These are phyloP conservation scores for Perilla frutescens DNA, from an alignment of 257 asterid genomes.

Conservation along the genomic window DNA sequence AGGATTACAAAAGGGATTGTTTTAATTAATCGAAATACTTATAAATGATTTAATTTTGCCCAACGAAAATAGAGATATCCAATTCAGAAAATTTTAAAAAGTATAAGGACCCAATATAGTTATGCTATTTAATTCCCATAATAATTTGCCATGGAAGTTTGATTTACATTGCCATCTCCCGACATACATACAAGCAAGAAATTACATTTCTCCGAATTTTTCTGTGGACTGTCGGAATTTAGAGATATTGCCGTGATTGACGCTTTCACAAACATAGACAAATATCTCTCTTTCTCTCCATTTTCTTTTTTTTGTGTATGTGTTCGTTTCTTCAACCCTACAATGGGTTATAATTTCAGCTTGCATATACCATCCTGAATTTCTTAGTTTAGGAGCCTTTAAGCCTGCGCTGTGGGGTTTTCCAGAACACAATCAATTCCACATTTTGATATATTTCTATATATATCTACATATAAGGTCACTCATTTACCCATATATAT, in stretches of 20 bases:
- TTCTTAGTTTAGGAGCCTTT: slow-evolving; percentile 22
- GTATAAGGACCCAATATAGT: too few relatives aligned
- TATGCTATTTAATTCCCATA: too few relatives aligned
- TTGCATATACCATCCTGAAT: slow-evolving; percentile 35
- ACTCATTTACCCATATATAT: background rate
- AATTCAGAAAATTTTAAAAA: too few relatives aligned
- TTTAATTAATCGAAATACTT: too few relatives aligned
- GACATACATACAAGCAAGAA: background rate
- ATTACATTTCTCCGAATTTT: slow-evolving; percentile 36
- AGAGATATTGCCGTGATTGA: slow-evolving; percentile 38
- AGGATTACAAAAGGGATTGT: too few relatives aligned
- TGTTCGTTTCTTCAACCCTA: slow-evolving; percentile 36
- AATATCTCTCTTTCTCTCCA: slow-evolving; percentile 29
- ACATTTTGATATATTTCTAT: background rate
- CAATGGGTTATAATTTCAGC: slow-evolving; percentile 37
- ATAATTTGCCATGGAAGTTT: too few relatives aligned
- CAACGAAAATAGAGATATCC: too few relatives aligned
- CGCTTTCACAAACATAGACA: slow-evolving; percentile 31
- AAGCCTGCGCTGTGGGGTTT: slow-evolving; percentile 31
- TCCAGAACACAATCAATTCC: slow-evolving; percentile 30
- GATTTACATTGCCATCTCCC: too few relatives aligned
- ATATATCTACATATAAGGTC: slow-evolving; percentile 21
- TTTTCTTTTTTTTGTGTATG: slow-evolving; percentile 25
- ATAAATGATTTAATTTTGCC: too few relatives aligned
- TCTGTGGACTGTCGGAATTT: slow-evolving; percentile 39